Base-by-base conservation (phyloP, 176 grass and related monocot species). In the Stipa capillata region DNA sequence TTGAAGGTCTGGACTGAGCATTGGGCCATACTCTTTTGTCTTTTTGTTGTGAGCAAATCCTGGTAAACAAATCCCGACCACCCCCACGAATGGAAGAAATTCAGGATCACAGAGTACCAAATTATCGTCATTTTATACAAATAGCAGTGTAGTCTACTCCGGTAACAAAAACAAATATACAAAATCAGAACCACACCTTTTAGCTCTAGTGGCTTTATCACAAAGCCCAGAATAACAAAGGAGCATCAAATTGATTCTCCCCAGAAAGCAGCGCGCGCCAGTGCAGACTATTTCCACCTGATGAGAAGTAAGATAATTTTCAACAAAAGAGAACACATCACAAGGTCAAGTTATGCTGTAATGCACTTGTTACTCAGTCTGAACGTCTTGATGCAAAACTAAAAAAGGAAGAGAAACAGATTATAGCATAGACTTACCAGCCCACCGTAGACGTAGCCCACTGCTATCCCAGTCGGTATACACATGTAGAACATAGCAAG, bases 401-500 rank as follows among this genome's bases (percentile, higher is more conserved):
- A 65, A 83, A 36, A 64, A 62, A 6, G 36, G 48, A 48, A 48
- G 62, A 42, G 66, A n/a, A 64, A 69, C 8, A 41, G 42, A 70
- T 71, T 69, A 44, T 82, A 74, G 65, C 35, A 84, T 62, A 83
- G 54, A 89, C 92, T 93, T 84, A 99, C 96, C 92, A 95, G 17
- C 35, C 86, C 96, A 17, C 96, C 96, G 74, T 99, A 99, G 71
- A 99, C 90, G 84, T 99, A 99, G 78, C 96, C 96, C 60, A 99
- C 29, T 76, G 96, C 96, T 79, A 99, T 87, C 62, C 96, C 96
- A 83, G 92, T 89, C 49, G 96, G 96, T 91, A 99, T 99, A 74
- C 96, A 99, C 96, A 99, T 99, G 88, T 99, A 99, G 86, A 99
- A 99, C 83, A 93, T 73, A 75, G 90, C 83, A 72, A 99, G 92